Conservation (phyloP, 345 rosid genomes). For the Pugionium dolabratum region DNA sequence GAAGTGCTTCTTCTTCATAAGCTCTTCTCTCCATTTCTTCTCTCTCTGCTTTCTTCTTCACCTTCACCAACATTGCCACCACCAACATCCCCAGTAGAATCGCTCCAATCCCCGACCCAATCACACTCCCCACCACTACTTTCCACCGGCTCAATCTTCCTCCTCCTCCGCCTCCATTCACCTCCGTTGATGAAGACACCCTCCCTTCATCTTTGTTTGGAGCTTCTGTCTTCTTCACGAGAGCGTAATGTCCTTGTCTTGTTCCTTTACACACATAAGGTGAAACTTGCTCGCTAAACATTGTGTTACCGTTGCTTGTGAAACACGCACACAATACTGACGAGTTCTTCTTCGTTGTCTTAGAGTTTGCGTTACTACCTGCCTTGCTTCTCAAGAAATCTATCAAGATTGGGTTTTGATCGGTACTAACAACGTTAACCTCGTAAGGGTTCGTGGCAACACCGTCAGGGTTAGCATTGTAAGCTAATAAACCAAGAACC, state of each 20-base stretch:
- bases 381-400: constrained; percentile 35
- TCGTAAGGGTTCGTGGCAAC: constrained; percentile 34
- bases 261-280: too few relatives aligned
- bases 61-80: constrained; percentile 45
- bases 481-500: constrained; percentile 42
- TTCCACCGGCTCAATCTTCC: constrained; percentile 39
- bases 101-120: constrained; percentile 41
- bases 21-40: constrained; percentile 48
- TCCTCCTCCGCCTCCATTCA: constrained; percentile 15
- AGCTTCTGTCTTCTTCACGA: too few relatives aligned
- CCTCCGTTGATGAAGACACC: constrained; percentile 35
- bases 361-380: constrained; percentile 21
- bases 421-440: too few relatives aligned
- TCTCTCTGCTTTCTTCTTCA: constrained; percentile 43
- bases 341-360: constrained; percentile 20
- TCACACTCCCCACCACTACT: constrained; percentile 44
- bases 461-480: constrained; percentile 37
- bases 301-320: constrained; percentile 31
- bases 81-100: constrained; percentile 37
- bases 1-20: constrained; percentile 46
- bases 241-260: too few relatives aligned
- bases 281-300: constrained; percentile 34
- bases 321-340: constrained; percentile 38
- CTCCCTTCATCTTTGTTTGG: constrained; percentile 10
- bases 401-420: constrained; percentile 37